Evolutionary conservation across 805 yeast genomes (phyloP).

Genomic region (Yarrowia divulgata): DNA sequence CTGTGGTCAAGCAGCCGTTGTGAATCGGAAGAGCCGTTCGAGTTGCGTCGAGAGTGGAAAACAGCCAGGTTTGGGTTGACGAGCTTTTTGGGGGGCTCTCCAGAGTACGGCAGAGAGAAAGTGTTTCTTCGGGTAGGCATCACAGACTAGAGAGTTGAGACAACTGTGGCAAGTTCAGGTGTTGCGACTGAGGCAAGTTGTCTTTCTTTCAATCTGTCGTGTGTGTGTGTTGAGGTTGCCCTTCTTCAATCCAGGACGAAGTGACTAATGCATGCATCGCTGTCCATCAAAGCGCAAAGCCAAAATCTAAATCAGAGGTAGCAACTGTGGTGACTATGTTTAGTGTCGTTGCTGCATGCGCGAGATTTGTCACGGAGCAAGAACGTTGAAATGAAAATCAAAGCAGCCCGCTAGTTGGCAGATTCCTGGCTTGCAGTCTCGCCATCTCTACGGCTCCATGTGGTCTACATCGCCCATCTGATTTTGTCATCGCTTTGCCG

Average conservation of each 20-base stretch:
- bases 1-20: conserved; percentile 36
- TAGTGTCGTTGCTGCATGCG: conserved; percentile 23
- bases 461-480: background rate
- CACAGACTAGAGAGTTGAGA: background rate
- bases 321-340: conserved; percentile 28
- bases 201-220: background rate
- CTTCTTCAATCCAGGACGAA: conserved; percentile 4
- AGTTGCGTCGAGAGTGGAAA: conserved; percentile 28
- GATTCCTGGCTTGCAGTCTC: too few species aligned
- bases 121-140: conserved; percentile 37
- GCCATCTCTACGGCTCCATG: too few species aligned
- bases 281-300: conserved; percentile 27
- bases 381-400: background rate
- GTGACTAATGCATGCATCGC: conserved; percentile 26
- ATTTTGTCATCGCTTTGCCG: background rate
- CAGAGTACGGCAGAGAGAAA: conserved; percentile 33
- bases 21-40: conserved; percentile 33
- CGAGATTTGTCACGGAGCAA: background rate
- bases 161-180: background rate
- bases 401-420: too few species aligned
- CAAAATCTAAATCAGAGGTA: conserved; percentile 21
- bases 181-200: background rate
- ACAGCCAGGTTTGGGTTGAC: conserved; percentile 31
- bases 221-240: conserved; percentile 6
- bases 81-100: conserved; percentile 24